Percentiles rank a stretch among this genome's conserved stretches.
These are phyloP conservation scores for Fusarium sp. DNA, from an alignment of 2,329 filamentous ascomycete species.

Conservation along the genomic window DNA sequence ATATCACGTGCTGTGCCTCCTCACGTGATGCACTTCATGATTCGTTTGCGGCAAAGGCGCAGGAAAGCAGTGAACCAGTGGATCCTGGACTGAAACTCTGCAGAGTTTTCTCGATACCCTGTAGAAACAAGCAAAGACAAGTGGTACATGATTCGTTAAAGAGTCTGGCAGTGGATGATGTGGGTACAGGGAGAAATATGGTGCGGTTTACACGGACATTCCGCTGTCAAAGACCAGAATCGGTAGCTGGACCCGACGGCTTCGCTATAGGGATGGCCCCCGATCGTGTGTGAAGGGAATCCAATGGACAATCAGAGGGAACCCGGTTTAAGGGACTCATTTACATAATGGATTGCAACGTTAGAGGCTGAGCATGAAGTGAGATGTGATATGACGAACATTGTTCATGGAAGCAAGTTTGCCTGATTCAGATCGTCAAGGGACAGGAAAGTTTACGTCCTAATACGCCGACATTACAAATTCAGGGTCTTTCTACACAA, in stretches of 20 bases:
- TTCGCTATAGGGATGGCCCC: not conserved
- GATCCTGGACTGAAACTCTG: not conserved
- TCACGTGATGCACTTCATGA: constrained; percentile 25
- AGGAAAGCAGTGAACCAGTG: not conserved
- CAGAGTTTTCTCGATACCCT: constrained; percentile 31
- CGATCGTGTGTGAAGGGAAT: constrained; percentile 2
- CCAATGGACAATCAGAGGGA: not conserved
- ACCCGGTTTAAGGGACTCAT: not conserved
- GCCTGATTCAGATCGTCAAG: not conserved
- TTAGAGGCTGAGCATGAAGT: not conserved
- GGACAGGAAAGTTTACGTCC: not conserved
- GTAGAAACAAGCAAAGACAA: not conserved
- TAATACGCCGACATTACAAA: not conserved
- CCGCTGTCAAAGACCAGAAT: not conserved
- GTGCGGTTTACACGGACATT: constrained; percentile 4
- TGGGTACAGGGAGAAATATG: constrained; percentile 8
- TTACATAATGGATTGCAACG: constrained; percentile 9
- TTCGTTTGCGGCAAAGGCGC: constrained; percentile 13
- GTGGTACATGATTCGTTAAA: constrained; percentile 14
- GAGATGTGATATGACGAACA: not conserved
- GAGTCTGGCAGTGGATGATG: constrained; percentile 3
- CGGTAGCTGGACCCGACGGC: constrained; percentile 11
- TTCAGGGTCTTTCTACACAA: not conserved
- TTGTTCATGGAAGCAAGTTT: not conserved
- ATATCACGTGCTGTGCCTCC: not conserved